These are phyloP conservation scores for Xylariaceae sp. DNA, from an alignment of 2,329 filamentous ascomycete genomes.

Conservation along the genomic window DNA sequence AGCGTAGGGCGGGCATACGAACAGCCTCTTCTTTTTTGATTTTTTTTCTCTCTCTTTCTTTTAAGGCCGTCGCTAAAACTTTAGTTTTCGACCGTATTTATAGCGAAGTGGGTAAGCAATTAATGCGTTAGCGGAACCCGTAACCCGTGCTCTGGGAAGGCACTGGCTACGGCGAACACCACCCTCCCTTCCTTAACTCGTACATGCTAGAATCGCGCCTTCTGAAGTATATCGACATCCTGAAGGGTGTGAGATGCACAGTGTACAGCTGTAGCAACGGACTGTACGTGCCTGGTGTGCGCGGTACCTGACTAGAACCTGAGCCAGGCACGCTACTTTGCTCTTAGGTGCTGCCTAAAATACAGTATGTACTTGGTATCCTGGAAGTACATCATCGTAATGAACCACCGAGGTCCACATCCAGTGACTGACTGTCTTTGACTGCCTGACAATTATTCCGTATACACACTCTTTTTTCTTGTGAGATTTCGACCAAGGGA, in stretches of 20 bases:
- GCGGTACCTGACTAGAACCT: neutral
- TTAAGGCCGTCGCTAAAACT: neutral
- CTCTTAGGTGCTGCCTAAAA: neutral
- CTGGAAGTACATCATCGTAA: neutral
- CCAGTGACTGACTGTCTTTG: neutral
- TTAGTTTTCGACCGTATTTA: neutral
- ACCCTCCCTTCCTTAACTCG: neutral
- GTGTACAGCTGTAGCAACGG: neutral
- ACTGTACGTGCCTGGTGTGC: neutral
- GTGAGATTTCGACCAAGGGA: constrained; percentile 10
- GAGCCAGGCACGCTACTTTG: neutral
- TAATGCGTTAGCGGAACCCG: neutral
- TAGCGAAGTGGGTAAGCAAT: neutral
- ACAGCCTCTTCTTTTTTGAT: neutral
- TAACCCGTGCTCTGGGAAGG: neutral
- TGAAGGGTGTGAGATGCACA: neutral
- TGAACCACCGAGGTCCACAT: neutral
- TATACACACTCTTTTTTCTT: neutral
- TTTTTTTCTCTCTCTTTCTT: too few relatives aligned
- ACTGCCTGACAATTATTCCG: neutral
- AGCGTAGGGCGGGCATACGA: neutral
- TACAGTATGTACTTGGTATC: neutral
- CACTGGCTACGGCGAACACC: too few relatives aligned
- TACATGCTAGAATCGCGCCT: neutral
- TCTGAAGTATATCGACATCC: neutral